phyloP scores from a whole-genome alignment of 2,329 filamentous ascomycete species.

The Fusarium multiceps region DNA sequence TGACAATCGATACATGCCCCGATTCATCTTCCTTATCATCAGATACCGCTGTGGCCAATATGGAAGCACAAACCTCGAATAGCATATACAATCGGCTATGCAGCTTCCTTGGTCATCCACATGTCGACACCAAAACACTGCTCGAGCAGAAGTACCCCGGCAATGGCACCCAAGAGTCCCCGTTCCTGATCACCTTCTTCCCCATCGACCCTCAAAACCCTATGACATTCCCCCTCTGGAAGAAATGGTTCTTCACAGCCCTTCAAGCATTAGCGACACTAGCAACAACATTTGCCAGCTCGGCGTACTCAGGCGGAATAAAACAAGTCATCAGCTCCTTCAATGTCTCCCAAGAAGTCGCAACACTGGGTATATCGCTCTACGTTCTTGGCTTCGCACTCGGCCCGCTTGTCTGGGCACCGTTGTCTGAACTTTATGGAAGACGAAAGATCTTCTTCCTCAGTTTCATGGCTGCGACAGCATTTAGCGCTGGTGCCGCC shows the following conservation, averaged over 20 bases:
- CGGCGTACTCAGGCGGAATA: slow-evolving; percentile 71
- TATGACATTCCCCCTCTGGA: slow-evolving; percentile 62
- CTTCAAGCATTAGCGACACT: slow-evolving; percentile 69
- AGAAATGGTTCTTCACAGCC: slow-evolving; percentile 73
- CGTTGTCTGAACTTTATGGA: slow-evolving; percentile 71
- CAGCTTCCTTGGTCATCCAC: neutral
- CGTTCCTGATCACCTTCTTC: slow-evolving; percentile 77
- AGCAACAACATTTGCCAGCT: slow-evolving; percentile 75
- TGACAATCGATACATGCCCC: neutral
- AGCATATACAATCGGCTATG: fast-evolving
- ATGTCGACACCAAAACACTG: neutral
- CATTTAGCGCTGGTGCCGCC: slow-evolving; percentile 70
- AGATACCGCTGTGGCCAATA: neutral
- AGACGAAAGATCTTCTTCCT: slow-evolving; percentile 67
- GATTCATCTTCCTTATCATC: slow-evolving; percentile 1
- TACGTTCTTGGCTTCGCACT: slow-evolving; percentile 72
- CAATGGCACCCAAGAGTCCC: slow-evolving; percentile 71
- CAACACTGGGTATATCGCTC: slow-evolving; percentile 70
- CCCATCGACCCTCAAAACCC: slow-evolving; percentile 74
- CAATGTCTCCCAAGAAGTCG: slow-evolving; percentile 60
- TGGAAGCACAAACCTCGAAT: too few relatives aligned
- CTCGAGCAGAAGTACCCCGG: slow-evolving; percentile 60
- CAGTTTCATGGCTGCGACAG: slow-evolving; percentile 66
- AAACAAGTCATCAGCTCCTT: slow-evolving; percentile 66
- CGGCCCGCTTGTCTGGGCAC: slow-evolving; percentile 73